Percentiles rank a stretch among this genome's conserved stretches.
Conservation (phyloP, 176 grass and related monocot species). For the Saccharum spontaneum region DNA sequence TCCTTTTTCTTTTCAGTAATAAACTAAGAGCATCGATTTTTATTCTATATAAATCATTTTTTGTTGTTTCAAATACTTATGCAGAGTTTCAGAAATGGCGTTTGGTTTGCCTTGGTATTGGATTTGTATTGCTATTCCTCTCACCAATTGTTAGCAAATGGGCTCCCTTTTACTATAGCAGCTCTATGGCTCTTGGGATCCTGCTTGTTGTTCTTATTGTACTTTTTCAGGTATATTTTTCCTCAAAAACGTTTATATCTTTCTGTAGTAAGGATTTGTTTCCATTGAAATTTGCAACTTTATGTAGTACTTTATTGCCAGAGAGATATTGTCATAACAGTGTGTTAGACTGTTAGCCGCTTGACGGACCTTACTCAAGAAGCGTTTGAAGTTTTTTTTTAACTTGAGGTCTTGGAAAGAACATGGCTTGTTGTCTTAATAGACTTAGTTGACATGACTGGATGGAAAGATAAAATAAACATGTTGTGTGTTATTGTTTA, state of each 20-base stretch:
- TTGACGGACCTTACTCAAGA: background rate
- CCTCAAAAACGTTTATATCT: slow-evolving; percentile 14
- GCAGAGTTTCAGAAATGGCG: slow-evolving; percentile 93
- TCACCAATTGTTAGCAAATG: slow-evolving; percentile 87
- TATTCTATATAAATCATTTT: slow-evolving; percentile 11
- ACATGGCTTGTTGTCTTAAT: slow-evolving; percentile 4
- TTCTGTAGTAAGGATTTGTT: background rate
- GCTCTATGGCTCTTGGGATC: slow-evolving; percentile 89
- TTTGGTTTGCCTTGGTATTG: slow-evolving; percentile 74
- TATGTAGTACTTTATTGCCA: background rate
- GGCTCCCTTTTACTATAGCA: slow-evolving; percentile 94
- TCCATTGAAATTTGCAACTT: background rate
- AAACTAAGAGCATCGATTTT: slow-evolving; percentile 11
- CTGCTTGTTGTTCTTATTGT: slow-evolving; percentile 83
- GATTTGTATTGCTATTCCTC: slow-evolving; percentile 66
- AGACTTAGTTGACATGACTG: background rate
- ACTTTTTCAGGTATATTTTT: slow-evolving; percentile 76
- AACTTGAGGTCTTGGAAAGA: background rate
- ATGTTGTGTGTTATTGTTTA: background rate
- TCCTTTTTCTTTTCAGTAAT: background rate
- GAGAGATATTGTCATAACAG: background rate
- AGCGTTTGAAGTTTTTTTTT: background rate
- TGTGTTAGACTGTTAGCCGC: background rate
- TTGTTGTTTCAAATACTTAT: slow-evolving; percentile 23
- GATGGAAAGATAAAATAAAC: background rate